phyloP scores from a whole-genome alignment of 257 asterid genomes.

The Schizonepeta tenuifolia region DNA sequence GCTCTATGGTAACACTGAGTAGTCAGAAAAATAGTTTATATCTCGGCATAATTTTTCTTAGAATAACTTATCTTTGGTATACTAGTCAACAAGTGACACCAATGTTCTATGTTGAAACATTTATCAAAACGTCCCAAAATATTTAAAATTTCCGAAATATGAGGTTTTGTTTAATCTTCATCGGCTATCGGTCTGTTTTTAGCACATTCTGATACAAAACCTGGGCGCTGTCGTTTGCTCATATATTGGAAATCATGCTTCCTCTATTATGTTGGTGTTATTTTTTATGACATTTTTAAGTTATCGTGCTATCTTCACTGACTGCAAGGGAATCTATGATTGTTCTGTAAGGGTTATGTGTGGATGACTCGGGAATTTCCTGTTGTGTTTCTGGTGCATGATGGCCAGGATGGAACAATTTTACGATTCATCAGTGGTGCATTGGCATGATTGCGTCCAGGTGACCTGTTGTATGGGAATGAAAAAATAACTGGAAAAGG shows the following conservation, averaged over 20 bases:
- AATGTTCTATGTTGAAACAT: neutral
- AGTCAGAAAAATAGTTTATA: neutral
- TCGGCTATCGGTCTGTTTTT: constrained; percentile 9
- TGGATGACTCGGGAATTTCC: constrained; percentile 35
- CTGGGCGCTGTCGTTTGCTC: neutral
- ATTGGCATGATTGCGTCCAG: constrained; percentile 56
- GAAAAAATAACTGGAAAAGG: constrained; percentile 35
- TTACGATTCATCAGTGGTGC: constrained; percentile 60
- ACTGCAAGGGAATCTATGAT: constrained; percentile 34
- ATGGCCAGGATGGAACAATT: constrained; percentile 57
- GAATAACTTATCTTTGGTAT: constrained; percentile 7
- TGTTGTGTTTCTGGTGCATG: constrained; percentile 48
- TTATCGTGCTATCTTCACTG: constrained; percentile 28
- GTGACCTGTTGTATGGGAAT: constrained; percentile 58
- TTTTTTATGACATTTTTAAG: constrained; percentile 20
- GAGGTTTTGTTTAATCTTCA: neutral
- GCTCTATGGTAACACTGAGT: neutral
- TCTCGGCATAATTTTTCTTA: neutral
- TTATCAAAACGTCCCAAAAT: neutral
- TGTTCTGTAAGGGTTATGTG: constrained; percentile 32
- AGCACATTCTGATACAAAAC: neutral
- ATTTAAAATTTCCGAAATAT: neutral
- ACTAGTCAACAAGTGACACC: neutral
- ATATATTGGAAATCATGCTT: constrained; percentile 22
- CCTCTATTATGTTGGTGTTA: constrained; percentile 22